Percentiles rank a stretch among this genome's conserved stretches.
Evolutionary conservation across 169 alveolate genomes (phyloP).

Genomic region (Plasmodium vinckei): DNA sequence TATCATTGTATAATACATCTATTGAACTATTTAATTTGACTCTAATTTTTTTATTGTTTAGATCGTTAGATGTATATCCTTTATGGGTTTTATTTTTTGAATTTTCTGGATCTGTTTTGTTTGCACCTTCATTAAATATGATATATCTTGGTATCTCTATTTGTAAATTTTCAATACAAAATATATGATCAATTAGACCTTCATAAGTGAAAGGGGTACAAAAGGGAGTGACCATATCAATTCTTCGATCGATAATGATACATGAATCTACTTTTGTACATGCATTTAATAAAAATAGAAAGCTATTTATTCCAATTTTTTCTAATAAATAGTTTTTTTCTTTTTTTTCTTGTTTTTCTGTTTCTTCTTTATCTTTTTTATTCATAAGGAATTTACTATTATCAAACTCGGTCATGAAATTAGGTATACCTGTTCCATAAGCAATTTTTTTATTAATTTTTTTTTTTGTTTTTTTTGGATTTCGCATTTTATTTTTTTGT

Average conservation of each 20-base stretch:
- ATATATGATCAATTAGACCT: constrained; percentile 83
- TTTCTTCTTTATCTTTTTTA: constrained; percentile 40
- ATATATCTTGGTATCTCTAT: constrained; percentile 83
- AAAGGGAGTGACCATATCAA: constrained; percentile 86
- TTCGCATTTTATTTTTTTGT: not conserved
- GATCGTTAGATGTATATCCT: not conserved
- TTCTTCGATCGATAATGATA: constrained; percentile 84
- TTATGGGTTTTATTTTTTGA: not conserved
- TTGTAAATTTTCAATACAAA: constrained; percentile 81
- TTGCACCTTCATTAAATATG: constrained; percentile 16
- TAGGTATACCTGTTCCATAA: not conserved
- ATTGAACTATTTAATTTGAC: constrained; percentile 71
- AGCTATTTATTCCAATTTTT: constrained; percentile 29
- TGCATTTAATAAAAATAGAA: constrained; percentile 27
- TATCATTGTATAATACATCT: constrained; percentile 83
- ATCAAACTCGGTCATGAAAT: constrained; percentile 36
- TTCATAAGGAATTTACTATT: constrained; percentile 43
- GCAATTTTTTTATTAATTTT: not conserved
- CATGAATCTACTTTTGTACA: constrained; percentile 55
- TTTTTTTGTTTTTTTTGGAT: not conserved
- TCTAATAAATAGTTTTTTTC: constrained; percentile 60
- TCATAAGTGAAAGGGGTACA: constrained; percentile 88
- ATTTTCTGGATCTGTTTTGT: not conserved
- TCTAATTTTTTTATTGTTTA: constrained; percentile 15
- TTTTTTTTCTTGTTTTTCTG: constrained; percentile 17